These are phyloP conservation scores for Corallochytrium limacisporum DNA, from an alignment of 78 protist genomes.

Conservation along the genomic window DNA sequence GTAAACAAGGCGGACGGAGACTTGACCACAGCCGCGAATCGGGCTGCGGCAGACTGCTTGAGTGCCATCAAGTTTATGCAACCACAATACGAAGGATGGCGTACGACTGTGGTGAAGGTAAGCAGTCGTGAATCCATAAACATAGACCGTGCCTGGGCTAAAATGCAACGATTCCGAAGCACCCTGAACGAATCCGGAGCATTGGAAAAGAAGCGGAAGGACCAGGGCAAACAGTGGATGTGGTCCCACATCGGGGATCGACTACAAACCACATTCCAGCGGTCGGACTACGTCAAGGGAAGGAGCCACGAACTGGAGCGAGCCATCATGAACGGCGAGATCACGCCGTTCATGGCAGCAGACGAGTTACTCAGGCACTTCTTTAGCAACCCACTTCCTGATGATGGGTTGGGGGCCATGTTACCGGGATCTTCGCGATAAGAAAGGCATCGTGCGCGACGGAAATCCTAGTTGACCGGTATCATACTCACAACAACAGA, in stretches of 20 bases:
- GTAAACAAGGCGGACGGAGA: slow-evolving; percentile 85
- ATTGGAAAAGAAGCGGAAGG: neutral
- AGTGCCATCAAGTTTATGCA: slow-evolving; percentile 38
- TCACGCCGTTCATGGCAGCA: neutral
- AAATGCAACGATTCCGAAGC: neutral
- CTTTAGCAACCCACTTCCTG: neutral
- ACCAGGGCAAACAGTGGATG: neutral
- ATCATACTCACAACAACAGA: neutral
- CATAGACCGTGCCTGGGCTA: neutral
- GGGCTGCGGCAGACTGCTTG: slow-evolving; percentile 33
- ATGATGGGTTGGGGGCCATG: neutral
- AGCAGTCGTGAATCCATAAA: neutral
- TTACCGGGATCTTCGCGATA: too few relatives aligned
- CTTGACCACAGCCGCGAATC: slow-evolving; percentile 32
- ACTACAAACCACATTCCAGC: neutral
- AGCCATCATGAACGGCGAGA: neutral
- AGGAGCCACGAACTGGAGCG: neutral
- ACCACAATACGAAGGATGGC: slow-evolving; percentile 38
- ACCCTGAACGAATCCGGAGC: neutral
- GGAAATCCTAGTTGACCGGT: neutral
- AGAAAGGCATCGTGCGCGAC: too few relatives aligned
- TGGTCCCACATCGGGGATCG: neutral
- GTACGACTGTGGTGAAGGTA: neutral
- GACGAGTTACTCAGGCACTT: neutral
- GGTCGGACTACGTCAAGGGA: too few relatives aligned